Percentiles rank a stretch among this genome's conserved stretches.
Evolutionary conservation across 345 rosid species (phyloP).

Genomic region (Excoecaria agallocha): DNA sequence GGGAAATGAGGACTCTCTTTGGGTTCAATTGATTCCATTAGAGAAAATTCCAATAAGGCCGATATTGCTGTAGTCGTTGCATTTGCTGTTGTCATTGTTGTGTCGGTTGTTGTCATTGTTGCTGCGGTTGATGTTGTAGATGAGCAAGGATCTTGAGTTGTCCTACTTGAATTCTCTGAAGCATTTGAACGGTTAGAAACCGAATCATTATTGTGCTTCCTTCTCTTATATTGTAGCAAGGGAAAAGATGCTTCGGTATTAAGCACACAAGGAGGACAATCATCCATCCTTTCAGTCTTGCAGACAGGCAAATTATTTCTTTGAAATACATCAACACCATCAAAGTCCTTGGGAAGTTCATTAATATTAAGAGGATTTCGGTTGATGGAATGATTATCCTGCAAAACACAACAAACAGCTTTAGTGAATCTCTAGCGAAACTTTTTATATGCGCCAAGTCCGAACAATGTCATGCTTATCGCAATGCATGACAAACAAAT

Average conservation of each 20-base stretch:
- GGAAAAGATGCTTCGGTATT: constrained; percentile 62
- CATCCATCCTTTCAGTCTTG: constrained; percentile 51
- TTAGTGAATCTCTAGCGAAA: neutral
- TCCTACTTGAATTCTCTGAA: constrained; percentile 54
- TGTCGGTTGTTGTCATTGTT: constrained; percentile 24
- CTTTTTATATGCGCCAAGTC: too few relatives aligned
- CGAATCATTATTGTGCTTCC: constrained; percentile 50
- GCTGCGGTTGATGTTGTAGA: constrained; percentile 66
- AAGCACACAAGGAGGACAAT: constrained; percentile 48
- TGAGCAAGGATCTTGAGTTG: constrained; percentile 59
- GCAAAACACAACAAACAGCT: constrained; percentile 22
- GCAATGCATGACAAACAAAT: neutral
- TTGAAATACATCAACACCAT: constrained; percentile 8
- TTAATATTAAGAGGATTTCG: constrained; percentile 23
- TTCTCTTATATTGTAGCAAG: constrained; percentile 66
- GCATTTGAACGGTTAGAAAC: constrained; percentile 40
- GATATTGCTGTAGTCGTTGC: constrained; percentile 67
- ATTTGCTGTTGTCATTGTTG: constrained; percentile 34
- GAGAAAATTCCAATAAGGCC: constrained; percentile 78
- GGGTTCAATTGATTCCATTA: constrained; percentile 51
- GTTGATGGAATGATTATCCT: constrained; percentile 33
- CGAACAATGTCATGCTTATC: too few relatives aligned
- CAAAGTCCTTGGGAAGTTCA: constrained; percentile 40
- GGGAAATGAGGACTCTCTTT: constrained; percentile 33
- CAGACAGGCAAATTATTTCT: constrained; percentile 27